A percentile compares a stretch with the other conserved stretches of the same genome.
Evolutionary conservation across 1,284 basidiomycete genomes (phyloP).

Genomic region (Ustilago curta): DNA sequence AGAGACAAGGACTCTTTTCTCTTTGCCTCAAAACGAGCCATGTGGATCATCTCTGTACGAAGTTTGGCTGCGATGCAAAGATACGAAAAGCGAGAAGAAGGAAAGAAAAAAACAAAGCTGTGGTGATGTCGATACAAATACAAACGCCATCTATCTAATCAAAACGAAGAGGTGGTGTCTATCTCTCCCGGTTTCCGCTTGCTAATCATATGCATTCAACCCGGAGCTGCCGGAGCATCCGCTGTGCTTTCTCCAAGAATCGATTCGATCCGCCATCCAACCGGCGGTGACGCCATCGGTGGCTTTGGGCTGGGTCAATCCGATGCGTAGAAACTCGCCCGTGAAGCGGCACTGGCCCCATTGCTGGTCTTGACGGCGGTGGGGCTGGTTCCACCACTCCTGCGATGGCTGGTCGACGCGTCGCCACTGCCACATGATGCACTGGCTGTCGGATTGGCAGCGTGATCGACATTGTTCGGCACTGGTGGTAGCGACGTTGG

Average conservation of each 20-base stretch:
- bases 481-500: background rate
- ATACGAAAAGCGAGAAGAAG: too few species aligned
- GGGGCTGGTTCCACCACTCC: background rate
- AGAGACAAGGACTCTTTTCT: background rate
- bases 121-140: conserved; percentile 1
- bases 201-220: conserved; percentile 3
- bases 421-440: conserved; percentile 41
- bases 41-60: background rate
- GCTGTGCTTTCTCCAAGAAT: conserved; percentile 11
- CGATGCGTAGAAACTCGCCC: conserved; percentile 30
- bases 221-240: conserved; percentile 18
- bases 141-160: conserved; percentile 7
- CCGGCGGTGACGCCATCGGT: conserved; percentile 18
- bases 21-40: background rate
- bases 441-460: conserved; percentile 11
- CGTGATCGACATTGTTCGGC: conserved; percentile 14
- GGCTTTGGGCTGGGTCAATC: conserved; percentile 22
- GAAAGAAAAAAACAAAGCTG: too few species aligned
- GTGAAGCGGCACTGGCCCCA: conserved; percentile 38
- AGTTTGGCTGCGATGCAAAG: conserved; percentile 4
- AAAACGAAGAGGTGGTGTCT: too few species aligned
- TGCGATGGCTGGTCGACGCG: background rate
- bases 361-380: background rate
- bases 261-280: conserved; percentile 35
- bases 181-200: too few species aligned